These are phyloP conservation scores for Lagenaria siceraria DNA, from an alignment of 306 rosid species.

Conservation along the genomic window DNA sequence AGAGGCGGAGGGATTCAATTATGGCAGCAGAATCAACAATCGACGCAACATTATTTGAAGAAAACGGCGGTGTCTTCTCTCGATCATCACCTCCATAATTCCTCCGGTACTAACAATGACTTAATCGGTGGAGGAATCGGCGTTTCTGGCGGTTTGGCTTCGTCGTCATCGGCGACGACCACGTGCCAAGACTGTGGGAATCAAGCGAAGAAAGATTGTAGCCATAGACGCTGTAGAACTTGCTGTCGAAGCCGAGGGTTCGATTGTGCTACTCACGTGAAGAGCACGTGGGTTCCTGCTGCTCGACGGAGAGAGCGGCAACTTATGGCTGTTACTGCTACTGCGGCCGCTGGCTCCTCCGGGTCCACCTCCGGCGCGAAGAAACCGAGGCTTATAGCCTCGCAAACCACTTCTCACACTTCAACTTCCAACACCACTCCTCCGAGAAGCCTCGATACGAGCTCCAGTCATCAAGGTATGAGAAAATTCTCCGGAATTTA, in stretches of 20 bases:
- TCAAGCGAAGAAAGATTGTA: slow-evolving; percentile 90
- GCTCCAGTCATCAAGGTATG: slow-evolving; percentile 86
- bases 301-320: slow-evolving; percentile 83
- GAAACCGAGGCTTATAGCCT: slow-evolving; percentile 62
- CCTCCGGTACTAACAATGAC: background rate
- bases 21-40: slow-evolving; percentile 52
- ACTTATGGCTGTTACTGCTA: slow-evolving; percentile 13
- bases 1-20: slow-evolving; percentile 60
- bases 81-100: slow-evolving; percentile 14
- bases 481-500: background rate
- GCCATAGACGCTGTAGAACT: slow-evolving; percentile 70
- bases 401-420: slow-evolving; percentile 76
- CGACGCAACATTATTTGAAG: slow-evolving; percentile 38
- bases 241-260: slow-evolving; percentile 89
- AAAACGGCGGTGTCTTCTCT: slow-evolving; percentile 15
- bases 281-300: slow-evolving; percentile 96
- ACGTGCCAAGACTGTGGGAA: slow-evolving; percentile 94
- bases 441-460: slow-evolving; percentile 85
- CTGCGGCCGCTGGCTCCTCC: slow-evolving; percentile 32
- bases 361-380: slow-evolving; percentile 65
- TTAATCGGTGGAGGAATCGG: background rate
- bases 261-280: slow-evolving; percentile 82
- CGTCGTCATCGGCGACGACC: slow-evolving; percentile 20
- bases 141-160: slow-evolving; percentile 11
- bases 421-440: slow-evolving; percentile 93